Base-by-base conservation (phyloP, 106 monocot species). In the Dioscorea dumetorum region DNA sequence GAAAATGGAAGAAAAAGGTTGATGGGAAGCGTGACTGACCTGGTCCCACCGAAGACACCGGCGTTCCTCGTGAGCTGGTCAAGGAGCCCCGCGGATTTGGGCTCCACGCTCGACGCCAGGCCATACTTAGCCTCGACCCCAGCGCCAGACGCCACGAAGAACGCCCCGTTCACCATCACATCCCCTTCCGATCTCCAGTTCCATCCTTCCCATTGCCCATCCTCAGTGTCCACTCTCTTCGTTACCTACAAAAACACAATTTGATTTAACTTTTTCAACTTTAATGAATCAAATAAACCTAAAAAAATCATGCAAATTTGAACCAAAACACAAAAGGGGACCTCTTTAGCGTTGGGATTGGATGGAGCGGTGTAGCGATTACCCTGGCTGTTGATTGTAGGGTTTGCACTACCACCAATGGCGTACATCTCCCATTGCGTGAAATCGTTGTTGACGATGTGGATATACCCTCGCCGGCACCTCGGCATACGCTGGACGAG, bases 131-230 rank as follows among this genome's bases (percentile, higher is more conserved):
- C 78, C 67, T 69, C 81, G 31, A 69, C n/a, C 4, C 82, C 91
- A 41, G 63, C 75, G 8, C 95, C 95, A 0, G 95, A 97, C 22
- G 91, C 82, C 58, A 97, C 95, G 73, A 91, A 97, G 78, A 88
- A 91, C 10, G 91, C 95, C 4, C 91, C 88, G 72, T 89, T 91
- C 62, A 80, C 84, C 86, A 97, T 74, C 54, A 91, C 49, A 53
- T 97, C 95, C 18, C 88, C 95, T 54, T 88, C 91, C 58, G 91
- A 79, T 76, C 95, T 75, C 95, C 95, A 97, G 61, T 91, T 86
- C 95, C 95, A 97, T 33, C 79, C 82, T 0, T 1, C 52, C 95
- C 95, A 97, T 18, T 69, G 57, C 13, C 69, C 63, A 52, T 87
- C 84, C 13, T 24, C 81, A 13, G 81, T 76, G 34, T 84, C 84